Conservation (phyloP, 2,329 filamentous ascomycete species). For the Thermoascus crustaceus region DNA sequence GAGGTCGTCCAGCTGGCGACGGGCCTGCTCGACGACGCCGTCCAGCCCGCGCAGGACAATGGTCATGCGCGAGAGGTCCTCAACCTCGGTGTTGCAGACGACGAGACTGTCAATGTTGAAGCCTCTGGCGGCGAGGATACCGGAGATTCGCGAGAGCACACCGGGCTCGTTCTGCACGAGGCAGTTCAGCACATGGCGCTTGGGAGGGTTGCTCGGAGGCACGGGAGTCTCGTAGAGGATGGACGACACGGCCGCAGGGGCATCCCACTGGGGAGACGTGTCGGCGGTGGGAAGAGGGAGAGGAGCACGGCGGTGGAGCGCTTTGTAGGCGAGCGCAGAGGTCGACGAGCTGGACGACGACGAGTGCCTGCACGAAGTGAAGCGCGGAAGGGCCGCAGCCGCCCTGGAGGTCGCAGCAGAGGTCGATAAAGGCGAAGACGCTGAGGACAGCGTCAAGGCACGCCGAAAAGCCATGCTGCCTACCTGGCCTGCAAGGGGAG, state of each 20-base stretch:
- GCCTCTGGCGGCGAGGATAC: conserved; percentile 87
- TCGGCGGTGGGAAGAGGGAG: conserved; percentile 72
- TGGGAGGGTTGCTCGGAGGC: conserved; percentile 72
- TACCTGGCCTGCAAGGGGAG: conserved; percentile 7
- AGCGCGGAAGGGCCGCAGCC: conserved; percentile 21
- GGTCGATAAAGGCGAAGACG: conserved; percentile 17
- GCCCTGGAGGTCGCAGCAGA: conserved; percentile 21
- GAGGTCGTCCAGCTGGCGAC: conserved; percentile 88
- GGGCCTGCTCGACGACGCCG: conserved; percentile 92
- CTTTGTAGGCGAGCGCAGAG: conserved; percentile 94
- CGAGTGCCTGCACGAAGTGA: conserved; percentile 22
- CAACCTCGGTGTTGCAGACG: conserved; percentile 95
- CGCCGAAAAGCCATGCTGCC: conserved; percentile 32
- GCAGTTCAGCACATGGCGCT: conserved; percentile 95
- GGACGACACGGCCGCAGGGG: conserved; percentile 89
- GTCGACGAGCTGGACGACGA: conserved; percentile 59
- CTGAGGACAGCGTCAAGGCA: conserved; percentile 27
- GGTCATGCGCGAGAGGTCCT: conserved; percentile 95
- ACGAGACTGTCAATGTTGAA: conserved; percentile 99
- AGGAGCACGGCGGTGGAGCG: conserved; percentile 80
- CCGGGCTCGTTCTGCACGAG: conserved; percentile 98
- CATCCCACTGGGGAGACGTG: conserved; percentile 71
- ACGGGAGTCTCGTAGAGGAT: conserved; percentile 97
- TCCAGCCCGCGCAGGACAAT: conserved; percentile 95
- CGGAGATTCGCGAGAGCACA: conserved; percentile 90